phyloP scores from a whole-genome alignment of 441 rosid species.

The Euphorbia schlechtendalii region DNA sequence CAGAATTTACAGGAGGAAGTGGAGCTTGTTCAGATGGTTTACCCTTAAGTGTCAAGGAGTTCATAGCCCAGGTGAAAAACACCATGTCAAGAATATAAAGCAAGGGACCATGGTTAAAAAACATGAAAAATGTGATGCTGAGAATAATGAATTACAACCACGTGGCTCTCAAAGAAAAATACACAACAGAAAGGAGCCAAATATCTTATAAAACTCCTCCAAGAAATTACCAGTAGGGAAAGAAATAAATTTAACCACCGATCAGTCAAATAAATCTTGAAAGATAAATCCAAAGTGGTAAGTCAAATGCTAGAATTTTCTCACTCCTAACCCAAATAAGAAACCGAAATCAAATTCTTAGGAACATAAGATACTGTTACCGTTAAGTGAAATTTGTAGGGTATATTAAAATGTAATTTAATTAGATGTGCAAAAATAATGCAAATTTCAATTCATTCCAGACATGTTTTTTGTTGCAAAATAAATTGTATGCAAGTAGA shows the following conservation, averaged over 20 bases:
- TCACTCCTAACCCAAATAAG: too few species aligned
- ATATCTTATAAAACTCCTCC: background rate
- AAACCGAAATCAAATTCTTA: too few species aligned
- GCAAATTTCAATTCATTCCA: background rate
- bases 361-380: background rate
- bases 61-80: constrained; percentile 89
- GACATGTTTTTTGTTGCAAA: background rate
- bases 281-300: too few species aligned
- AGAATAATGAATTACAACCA: background rate
- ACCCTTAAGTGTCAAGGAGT: constrained; percentile 94
- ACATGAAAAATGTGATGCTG: too few species aligned
- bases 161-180: background rate
- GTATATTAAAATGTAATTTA: background rate
- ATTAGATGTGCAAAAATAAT: too few species aligned
- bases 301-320: too few species aligned
- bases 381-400: too few species aligned
- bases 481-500: too few species aligned
- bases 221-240: too few species aligned
- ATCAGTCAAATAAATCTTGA: background rate
- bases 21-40: constrained; percentile 82
- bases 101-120: background rate
- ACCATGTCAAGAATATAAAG: constrained; percentile 3
- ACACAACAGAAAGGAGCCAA: background rate
- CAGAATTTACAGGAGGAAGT: constrained; percentile 54
- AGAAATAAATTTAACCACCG: background rate